Evolutionary conservation across 1,139 yeast genomes (phyloP).

Genomic region (Sugiyamaella japonica): DNA sequence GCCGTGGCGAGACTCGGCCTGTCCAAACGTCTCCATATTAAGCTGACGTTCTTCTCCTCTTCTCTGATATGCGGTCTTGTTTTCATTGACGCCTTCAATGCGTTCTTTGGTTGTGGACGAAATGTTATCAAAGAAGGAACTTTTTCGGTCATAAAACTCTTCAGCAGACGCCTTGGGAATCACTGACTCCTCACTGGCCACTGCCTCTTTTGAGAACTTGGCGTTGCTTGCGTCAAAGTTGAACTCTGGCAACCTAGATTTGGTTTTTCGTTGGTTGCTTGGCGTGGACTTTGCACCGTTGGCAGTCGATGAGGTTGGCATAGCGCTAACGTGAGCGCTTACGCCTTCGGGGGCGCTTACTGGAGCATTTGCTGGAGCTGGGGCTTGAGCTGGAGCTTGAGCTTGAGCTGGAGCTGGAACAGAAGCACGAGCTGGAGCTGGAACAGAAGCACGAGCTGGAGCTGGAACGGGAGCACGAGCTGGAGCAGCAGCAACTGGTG

Average conservation of each 20-base stretch:
- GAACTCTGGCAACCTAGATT: conserved; percentile 46
- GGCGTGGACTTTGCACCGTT: conserved; percentile 14
- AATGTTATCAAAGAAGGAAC: conserved; percentile 79
- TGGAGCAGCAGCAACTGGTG: conserved; percentile 25
- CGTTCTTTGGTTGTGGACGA: conserved; percentile 53
- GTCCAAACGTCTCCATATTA: conserved; percentile 70
- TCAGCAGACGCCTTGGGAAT: conserved; percentile 30
- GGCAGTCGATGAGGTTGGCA: conserved; percentile 27
- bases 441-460: neutral
- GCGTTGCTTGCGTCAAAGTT: conserved; percentile 74
- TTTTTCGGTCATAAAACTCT: conserved; percentile 60
- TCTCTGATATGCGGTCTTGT: conserved; percentile 45
- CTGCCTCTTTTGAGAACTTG: conserved; percentile 47
- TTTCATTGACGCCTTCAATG: conserved; percentile 39
- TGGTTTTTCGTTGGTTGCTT: conserved; percentile 28
- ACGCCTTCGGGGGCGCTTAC: no score
- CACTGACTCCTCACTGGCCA: conserved; percentile 29
- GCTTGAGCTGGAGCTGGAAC: conserved; percentile 19
- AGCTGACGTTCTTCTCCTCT: conserved; percentile 64
- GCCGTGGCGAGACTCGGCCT: conserved; percentile 41
- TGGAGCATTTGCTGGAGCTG: conserved; percentile 36
- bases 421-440: conserved; percentile 22
- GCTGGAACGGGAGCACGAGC: conserved; percentile 25
- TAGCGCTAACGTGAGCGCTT: no score
- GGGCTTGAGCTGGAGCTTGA: conserved; percentile 4